These are phyloP conservation scores for Novymonas esmeraldas DNA, from an alignment of 208 protist species.

Conservation along the genomic window DNA sequence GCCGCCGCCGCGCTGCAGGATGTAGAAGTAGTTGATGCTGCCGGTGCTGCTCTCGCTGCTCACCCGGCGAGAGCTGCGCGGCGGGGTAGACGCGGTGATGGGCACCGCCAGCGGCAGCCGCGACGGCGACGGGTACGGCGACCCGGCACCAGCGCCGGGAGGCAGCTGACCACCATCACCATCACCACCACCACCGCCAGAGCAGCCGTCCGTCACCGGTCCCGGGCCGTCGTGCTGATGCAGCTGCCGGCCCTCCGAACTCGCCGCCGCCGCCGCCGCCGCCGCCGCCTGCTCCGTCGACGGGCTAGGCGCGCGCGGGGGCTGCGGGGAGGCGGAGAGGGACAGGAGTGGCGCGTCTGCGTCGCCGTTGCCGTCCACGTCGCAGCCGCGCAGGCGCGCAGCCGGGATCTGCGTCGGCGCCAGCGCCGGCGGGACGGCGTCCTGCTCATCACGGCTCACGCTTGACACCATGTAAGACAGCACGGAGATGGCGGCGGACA, in stretches of 20 bases:
- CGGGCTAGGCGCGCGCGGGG: no score
- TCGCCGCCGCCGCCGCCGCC: no score
- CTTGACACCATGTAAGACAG: neutral
- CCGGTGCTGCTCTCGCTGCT: conserved; percentile 1
- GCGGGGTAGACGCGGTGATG: neutral
- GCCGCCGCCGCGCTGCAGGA: neutral
- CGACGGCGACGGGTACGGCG: neutral
- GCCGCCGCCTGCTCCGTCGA: no score
- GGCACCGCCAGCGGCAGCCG: neutral
- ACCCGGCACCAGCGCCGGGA: neutral
- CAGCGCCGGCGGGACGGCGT: neutral
- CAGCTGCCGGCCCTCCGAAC: no score
- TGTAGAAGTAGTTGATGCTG: neutral
- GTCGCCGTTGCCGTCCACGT: no score
- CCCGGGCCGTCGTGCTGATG: no score
- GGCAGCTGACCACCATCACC: neutral
- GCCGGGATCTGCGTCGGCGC: neutral
- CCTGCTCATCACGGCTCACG: neutral
- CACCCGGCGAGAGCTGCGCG: no score
- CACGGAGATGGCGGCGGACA: neutral
- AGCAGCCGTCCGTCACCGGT: no score
- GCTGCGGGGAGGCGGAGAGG: neutral
- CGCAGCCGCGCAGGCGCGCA: no score
- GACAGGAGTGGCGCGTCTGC: neutral
- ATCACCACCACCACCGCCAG: neutral